Evolutionary conservation across 2,329 filamentous ascomycete genomes (phyloP).

Genomic region (Cercospora beticola): DNA sequence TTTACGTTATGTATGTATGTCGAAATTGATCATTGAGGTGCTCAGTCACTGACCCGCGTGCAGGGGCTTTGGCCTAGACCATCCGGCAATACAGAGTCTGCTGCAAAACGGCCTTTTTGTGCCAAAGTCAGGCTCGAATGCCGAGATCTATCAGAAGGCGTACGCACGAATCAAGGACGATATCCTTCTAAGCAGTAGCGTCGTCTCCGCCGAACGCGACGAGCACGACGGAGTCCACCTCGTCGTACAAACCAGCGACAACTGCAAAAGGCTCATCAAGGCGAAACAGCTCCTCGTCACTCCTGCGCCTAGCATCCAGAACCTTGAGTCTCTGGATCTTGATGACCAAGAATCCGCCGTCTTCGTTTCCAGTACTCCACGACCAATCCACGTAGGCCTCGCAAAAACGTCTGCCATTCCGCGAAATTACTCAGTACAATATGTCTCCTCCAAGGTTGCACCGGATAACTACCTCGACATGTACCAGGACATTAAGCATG

Average conservation of each 20-base stretch:
- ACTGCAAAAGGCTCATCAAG: constrained; percentile 6
- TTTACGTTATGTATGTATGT: constrained; percentile 19
- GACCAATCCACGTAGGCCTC: neutral
- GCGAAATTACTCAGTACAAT: constrained; percentile 3
- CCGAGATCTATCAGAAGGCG: constrained; percentile 10
- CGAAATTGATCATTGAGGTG: too few species aligned
- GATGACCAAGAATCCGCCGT: constrained; percentile 6
- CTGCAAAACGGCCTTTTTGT: neutral
- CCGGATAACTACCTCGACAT: constrained; percentile 12
- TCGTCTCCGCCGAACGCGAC: neutral
- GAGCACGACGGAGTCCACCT: neutral
- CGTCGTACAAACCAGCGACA: neutral
- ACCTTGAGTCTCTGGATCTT: constrained; percentile 1
- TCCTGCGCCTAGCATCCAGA: constrained; percentile 6
- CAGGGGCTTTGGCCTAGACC: constrained; percentile 7
- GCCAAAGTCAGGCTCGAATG: constrained; percentile 4
- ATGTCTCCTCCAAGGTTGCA: neutral
- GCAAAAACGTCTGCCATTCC: constrained; percentile 6
- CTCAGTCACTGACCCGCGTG: neutral
- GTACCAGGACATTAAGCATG: neutral
- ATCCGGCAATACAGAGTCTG: neutral
- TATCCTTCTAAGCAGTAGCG: neutral
- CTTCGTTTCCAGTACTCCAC: neutral
- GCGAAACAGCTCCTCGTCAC: constrained; percentile 12
- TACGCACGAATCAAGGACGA: constrained; percentile 1